Evolutionary conservation across 257 asterid species (phyloP), one percentile per base, ranked within the genome.

Genomic region (Rauvolfia tetraphylla): DNA sequence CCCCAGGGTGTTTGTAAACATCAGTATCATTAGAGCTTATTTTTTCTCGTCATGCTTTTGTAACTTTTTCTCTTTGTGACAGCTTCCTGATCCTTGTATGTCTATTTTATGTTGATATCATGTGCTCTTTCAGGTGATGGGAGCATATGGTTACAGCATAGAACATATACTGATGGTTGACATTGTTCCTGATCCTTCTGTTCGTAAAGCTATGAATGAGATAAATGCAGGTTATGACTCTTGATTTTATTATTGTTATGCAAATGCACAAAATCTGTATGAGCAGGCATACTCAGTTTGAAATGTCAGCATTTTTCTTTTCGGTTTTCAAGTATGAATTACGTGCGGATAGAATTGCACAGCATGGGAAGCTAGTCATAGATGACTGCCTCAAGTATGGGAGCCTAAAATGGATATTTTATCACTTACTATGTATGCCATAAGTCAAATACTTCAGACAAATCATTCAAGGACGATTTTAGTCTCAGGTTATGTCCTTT

Each of bases 91-190:
- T 67, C 49, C 17, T 53, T 38, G 0, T 25, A 31, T 73, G n/a
- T 41, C 69, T 20, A 39, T 78, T 79, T 57, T 42, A 61, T 77
- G 71, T 75, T 76, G 76, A 63, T 33, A 80, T 77, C 76, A 57
- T 67, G 20, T 39, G 38, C 39, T 73, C 62, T 76, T 39, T 82
- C 92, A 95, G 99, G 98, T 95, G 85, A 95, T 95, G 98, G 92
- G 96, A 79, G 96, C 96, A 7, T 95, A 95, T 88, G 99, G 99
- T 71, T 92, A 88, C 91, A 89, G 76, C 90, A 92, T 95, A 71
- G 99, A 92, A 83, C 98, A 95, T 83, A 95, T 95, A 85, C 79
- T 95, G 89, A 89, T 92, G 96, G 99, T 95, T 51, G 99, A 95
- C 91, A 93, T 95, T 38, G 78, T 95, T 81, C 99, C 99, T 68